Evolutionary conservation across 2,329 filamentous ascomycete species (phyloP).

Genomic region (Bipolaris cookei): DNA sequence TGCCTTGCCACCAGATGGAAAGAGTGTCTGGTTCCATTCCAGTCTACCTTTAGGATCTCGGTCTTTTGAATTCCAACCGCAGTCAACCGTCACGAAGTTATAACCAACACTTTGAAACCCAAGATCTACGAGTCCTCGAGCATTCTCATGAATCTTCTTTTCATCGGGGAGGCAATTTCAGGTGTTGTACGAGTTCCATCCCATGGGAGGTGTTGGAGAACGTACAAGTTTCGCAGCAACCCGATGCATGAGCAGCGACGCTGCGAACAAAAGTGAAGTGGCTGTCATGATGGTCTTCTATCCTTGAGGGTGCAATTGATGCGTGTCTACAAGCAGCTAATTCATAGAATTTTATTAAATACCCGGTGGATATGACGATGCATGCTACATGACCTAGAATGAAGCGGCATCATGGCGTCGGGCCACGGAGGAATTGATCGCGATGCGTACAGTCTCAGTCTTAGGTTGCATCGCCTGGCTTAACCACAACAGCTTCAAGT

Average conservation of each 20-base stretch:
- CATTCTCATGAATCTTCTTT: slow-evolving; percentile 58
- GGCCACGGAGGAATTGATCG: slow-evolving; percentile 13
- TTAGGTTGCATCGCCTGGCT: slow-evolving; percentile 4
- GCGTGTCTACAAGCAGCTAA: background rate
- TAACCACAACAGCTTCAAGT: background rate
- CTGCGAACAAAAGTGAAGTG: slow-evolving; percentile 4
- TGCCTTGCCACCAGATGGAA: slow-evolving; percentile 59
- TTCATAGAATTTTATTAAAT: background rate
- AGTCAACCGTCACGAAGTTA: slow-evolving; percentile 63
- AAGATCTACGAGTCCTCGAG: slow-evolving; percentile 60
- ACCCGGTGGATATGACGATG: background rate
- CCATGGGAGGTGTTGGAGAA: slow-evolving; percentile 40
- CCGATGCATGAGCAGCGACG: slow-evolving; percentile 14
- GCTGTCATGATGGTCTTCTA: background rate
- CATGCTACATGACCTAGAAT: slow-evolving; percentile 1
- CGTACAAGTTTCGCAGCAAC: slow-evolving; percentile 26
- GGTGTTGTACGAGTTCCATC: slow-evolving; percentile 67
- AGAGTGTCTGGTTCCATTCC: slow-evolving; percentile 58
- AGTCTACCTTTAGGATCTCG: slow-evolving; percentile 54
- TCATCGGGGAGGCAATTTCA: slow-evolving; percentile 60
- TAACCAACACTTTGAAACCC: slow-evolving; percentile 63
- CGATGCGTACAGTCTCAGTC: slow-evolving; percentile 7
- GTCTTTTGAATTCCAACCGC: slow-evolving; percentile 60
- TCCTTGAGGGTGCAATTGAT: background rate
- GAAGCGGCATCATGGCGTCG: background rate